Conservation (phyloP, 768 basidiomycete genomes). For the Brasilioporus rufonigricans region DNA sequence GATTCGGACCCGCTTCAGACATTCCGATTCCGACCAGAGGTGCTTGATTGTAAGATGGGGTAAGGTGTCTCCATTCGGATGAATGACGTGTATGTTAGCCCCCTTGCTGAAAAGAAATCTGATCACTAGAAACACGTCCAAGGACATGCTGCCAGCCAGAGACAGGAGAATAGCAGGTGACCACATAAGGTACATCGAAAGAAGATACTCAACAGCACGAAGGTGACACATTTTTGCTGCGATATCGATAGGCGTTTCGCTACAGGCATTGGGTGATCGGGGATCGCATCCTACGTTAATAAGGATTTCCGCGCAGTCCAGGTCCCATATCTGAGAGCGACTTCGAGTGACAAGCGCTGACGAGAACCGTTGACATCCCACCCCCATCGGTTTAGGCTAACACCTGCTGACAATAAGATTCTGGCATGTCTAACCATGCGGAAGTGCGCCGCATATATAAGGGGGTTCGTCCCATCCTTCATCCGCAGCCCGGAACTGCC, state of each 20-base stretch:
- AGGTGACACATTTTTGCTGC: not conserved
- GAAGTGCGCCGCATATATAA: too few relatives aligned
- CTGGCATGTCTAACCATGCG: not conserved
- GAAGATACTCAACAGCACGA: not conserved
- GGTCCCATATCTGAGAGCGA: not conserved
- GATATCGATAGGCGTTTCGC: not conserved
- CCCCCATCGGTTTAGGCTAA: not conserved
- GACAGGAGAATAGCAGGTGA: not conserved
- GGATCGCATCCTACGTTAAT: not conserved
- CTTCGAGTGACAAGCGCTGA: not conserved
- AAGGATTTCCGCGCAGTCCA: not conserved
- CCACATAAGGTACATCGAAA: not conserved
- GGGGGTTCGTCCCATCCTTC: too few relatives aligned
- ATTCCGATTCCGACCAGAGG: not conserved
- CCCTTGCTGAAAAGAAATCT: constrained; percentile 5
- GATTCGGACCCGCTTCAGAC: not conserved
- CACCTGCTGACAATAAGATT: not conserved
- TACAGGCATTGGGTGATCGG: not conserved
- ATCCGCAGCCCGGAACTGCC: not conserved
- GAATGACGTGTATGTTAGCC: not conserved
- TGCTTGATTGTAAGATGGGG: not conserved
- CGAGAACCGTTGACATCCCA: not conserved
- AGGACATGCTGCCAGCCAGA: too few relatives aligned
- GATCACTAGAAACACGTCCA: not conserved
- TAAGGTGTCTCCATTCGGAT: not conserved